These are phyloP conservation scores for Monotropa hypopitys DNA, from an alignment of 179 eudicot species.

Conservation along the genomic window DNA sequence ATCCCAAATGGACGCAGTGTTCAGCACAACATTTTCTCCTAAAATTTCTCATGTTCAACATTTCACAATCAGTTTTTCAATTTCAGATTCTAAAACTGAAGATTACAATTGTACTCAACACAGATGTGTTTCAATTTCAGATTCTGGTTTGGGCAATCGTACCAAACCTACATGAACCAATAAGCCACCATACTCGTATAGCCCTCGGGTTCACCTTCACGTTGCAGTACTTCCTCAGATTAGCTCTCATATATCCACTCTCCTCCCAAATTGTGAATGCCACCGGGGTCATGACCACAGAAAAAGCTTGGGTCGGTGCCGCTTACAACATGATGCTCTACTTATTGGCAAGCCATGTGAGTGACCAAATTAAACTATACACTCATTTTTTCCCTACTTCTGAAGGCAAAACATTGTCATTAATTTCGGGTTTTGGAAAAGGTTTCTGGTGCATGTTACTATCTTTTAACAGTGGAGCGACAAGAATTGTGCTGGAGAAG, in stretches of 20 bases:
- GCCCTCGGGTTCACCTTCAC: conserved; percentile 37
- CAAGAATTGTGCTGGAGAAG: conserved; percentile 60
- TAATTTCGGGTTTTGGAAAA: neutral
- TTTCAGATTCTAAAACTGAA: neutral
- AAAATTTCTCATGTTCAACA: too few species aligned
- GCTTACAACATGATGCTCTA: conserved; percentile 66
- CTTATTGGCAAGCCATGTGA: conserved; percentile 64
- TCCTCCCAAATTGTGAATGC: conserved; percentile 54
- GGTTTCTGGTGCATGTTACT: conserved; percentile 60
- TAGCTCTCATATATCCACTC: conserved; percentile 41
- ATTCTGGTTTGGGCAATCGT: conserved; percentile 41
- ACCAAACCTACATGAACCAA: conserved; percentile 36
- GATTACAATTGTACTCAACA: neutral
- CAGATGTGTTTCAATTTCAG: conserved; percentile 21
- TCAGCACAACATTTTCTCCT: too few species aligned
- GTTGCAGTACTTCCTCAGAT: conserved; percentile 47
- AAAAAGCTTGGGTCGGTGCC: conserved; percentile 73
- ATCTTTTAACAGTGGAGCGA: conserved; percentile 49
- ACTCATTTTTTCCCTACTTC: too few species aligned
- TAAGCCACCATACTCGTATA: conserved; percentile 30
- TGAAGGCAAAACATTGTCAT: neutral
- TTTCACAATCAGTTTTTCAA: too few species aligned
- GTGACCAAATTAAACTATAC: conserved; percentile 9
- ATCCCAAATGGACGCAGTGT: neutral
- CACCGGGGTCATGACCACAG: conserved; percentile 50